These are phyloP conservation scores for Pythium aphanidermatum DNA, from an alignment of 352 stramenopile genomes.

Conservation along the genomic window DNA sequence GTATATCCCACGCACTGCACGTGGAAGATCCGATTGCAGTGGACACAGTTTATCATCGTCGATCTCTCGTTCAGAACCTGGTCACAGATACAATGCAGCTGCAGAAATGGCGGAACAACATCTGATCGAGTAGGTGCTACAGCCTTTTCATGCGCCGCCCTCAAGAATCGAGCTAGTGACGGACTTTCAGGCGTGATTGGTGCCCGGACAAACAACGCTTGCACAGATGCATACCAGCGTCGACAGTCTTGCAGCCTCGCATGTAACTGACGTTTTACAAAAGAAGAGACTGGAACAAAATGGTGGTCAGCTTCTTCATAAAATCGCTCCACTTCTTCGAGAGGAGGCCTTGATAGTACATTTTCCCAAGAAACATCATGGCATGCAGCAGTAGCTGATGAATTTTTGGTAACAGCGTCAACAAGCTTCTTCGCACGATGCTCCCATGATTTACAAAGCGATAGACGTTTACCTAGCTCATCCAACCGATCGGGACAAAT, in stretches of 20 bases:
- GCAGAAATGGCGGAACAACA: constrained; percentile 15
- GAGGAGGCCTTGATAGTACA: constrained; percentile 21
- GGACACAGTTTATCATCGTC: constrained; percentile 38
- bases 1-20: constrained; percentile 37
- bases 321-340: constrained; percentile 47
- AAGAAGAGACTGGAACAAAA: constrained; percentile 55
- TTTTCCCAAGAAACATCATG: constrained; percentile 17
- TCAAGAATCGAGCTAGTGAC: constrained; percentile 39
- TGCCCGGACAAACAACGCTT: constrained; percentile 48
- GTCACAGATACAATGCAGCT: constrained; percentile 63
- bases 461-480: constrained; percentile 46
- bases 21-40: constrained; percentile 54
- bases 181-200: constrained; percentile 23
- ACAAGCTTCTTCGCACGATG: constrained; percentile 40
- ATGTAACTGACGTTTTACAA: constrained; percentile 58
- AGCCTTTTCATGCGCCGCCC: constrained; percentile 31
- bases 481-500: constrained; percentile 33
- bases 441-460: constrained; percentile 52
- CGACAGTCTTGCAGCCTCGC: constrained; percentile 57
- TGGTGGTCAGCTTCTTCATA: constrained; percentile 43
- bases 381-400: neutral
- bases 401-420: constrained; percentile 4
- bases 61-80: constrained; percentile 56
- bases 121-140: constrained; percentile 4
- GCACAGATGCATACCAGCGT: constrained; percentile 49